Percentiles rank a stretch among this genome's conserved stretches.
Conservation (phyloP, 2,329 filamentous ascomycete genomes). For the Juglanconis sp. region DNA sequence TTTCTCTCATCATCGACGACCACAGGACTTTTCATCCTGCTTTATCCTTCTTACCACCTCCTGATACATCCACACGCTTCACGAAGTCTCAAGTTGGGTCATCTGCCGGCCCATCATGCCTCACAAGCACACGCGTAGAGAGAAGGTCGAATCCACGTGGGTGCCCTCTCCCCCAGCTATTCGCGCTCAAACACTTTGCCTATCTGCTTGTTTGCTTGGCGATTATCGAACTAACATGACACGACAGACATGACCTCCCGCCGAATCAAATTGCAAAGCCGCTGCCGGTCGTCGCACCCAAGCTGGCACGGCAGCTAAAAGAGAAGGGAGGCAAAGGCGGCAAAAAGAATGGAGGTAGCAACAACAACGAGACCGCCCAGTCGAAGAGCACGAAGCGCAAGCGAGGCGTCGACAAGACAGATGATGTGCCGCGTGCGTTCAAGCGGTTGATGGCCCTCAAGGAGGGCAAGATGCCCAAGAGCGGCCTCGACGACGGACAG, state of each 20-base stretch:
- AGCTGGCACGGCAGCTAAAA: slow-evolving; percentile 1
- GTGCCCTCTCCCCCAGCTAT: slow-evolving; percentile 9
- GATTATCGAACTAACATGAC: slow-evolving; percentile 1
- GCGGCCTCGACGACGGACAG: slow-evolving; percentile 69
- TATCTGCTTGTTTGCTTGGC: not conserved
- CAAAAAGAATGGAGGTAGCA: slow-evolving; percentile 23
- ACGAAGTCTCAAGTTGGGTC: not conserved
- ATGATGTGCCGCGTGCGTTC: slow-evolving; percentile 89
- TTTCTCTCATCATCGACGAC: not conserved
- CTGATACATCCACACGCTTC: not conserved
- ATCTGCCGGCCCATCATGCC: slow-evolving; percentile 56
- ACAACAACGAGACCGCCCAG: slow-evolving; percentile 23
- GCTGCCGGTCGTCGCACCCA: slow-evolving; percentile 42
- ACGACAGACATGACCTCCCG: slow-evolving; percentile 47
- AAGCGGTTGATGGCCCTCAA: slow-evolving; percentile 77
- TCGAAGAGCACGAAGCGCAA: slow-evolving; percentile 49
- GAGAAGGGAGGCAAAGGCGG: slow-evolving; percentile 3
- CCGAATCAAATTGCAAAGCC: slow-evolving; percentile 47
- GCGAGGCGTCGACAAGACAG: slow-evolving; percentile 41
- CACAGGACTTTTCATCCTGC: not conserved
- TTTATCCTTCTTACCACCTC: not conserved
- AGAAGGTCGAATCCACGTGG: slow-evolving; percentile 52
- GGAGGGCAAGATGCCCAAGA: slow-evolving; percentile 55
- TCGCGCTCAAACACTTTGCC: not conserved
- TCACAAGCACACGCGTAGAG: slow-evolving; percentile 77